phyloP scores from a whole-genome alignment of 2,329 filamentous ascomycete genomes.

The Alternaria sp. region DNA sequence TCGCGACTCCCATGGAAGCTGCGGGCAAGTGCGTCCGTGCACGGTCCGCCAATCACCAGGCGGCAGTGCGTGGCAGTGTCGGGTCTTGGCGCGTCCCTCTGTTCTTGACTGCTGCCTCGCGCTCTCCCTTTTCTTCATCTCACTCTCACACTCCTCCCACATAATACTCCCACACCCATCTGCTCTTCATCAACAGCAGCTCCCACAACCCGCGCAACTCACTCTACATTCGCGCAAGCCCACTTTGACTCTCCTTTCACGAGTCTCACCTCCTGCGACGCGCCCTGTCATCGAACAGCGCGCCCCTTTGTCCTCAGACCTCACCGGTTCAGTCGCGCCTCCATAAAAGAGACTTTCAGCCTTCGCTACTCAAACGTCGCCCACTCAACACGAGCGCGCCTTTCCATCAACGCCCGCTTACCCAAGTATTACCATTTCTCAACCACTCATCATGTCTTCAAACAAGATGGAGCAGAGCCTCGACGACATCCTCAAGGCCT shows the following conservation, averaged over 20 bases:
- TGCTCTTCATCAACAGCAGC: conserved; percentile 16
- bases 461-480: conserved; percentile 96
- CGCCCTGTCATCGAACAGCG: conserved; percentile 25
- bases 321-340: conserved; percentile 13
- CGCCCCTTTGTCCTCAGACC: conserved; percentile 23
- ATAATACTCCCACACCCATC: conserved; percentile 8
- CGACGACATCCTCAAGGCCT: conserved; percentile 90
- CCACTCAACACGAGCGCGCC: conserved; percentile 18
- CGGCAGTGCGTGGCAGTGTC: conserved; percentile 9
- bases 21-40: conserved; percentile 25
- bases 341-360: conserved; percentile 12
- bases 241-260: conserved; percentile 7
- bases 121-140: conserved; percentile 20
- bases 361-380: conserved; percentile 12
- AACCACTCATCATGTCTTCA: conserved; percentile 36
- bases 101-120: conserved; percentile 22
- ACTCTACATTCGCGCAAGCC: conserved; percentile 23
- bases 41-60: conserved; percentile 5
- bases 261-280: conserved; percentile 23
- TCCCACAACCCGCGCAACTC: conserved; percentile 11
- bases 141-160: conserved; percentile 11
- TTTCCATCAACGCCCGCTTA: conserved; percentile 17
- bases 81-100: conserved; percentile 12
- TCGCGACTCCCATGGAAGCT: conserved; percentile 15
- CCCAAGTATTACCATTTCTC: conserved; percentile 17